Evolutionary conservation across 352 stramenopile species (phyloP).

Genomic region (Peronospora farinosa): DNA sequence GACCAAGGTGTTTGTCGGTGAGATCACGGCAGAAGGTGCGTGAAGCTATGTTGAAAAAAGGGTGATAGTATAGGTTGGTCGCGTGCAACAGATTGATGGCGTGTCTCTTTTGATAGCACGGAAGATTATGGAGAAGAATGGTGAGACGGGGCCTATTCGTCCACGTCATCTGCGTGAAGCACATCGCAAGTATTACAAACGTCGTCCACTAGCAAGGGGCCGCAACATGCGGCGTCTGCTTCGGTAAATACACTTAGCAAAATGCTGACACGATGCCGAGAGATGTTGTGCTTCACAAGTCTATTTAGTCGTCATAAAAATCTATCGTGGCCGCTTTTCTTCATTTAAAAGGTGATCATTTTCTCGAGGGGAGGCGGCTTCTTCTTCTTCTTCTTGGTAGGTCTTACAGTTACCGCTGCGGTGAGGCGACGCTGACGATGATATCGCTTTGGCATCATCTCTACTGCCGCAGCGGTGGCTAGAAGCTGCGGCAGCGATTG

Average conservation of each 20-base stretch:
- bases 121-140: constrained; percentile 73
- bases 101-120: constrained; percentile 33
- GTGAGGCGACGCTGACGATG: constrained; percentile 22
- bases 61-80: neutral
- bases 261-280: constrained; percentile 2
- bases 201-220: constrained; percentile 51
- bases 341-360: constrained; percentile 34
- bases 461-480: constrained; percentile 31
- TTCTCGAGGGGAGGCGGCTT: constrained; percentile 19
- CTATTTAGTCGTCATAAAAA: constrained; percentile 38
- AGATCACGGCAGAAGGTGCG: constrained; percentile 70
- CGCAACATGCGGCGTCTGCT: constrained; percentile 55
- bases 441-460: constrained; percentile 31
- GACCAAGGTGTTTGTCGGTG: constrained; percentile 77
- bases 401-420: constrained; percentile 19
- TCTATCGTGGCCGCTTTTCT: constrained; percentile 43
- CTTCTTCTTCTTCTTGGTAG: constrained; percentile 21
- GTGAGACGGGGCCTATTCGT: constrained; percentile 66
- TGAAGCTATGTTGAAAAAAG: neutral
- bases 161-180: constrained; percentile 73
- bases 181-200: constrained; percentile 81
- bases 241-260: constrained; percentile 18
- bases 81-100: neutral
- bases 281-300: constrained; percentile 22
- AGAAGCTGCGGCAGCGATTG: constrained; percentile 19